These are phyloP conservation scores for Evansstolkia leycettana DNA, from an alignment of 495 filamentous ascomycete genomes.

Conservation along the genomic window DNA sequence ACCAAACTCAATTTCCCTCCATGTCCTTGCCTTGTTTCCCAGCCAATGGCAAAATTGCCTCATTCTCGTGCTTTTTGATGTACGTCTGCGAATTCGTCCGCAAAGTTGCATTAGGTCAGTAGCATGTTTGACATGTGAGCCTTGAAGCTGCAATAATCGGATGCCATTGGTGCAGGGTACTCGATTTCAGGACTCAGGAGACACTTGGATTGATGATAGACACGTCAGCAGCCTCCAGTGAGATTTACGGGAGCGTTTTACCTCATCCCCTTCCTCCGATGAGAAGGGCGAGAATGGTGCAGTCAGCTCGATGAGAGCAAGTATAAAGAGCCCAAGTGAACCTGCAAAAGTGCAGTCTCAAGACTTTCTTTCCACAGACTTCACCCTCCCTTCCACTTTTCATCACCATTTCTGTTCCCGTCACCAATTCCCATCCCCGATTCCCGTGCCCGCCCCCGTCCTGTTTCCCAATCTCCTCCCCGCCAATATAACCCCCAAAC, in stretches of 20 bases:
- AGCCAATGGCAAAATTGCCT: slow-evolving; percentile 1
- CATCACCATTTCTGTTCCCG: background rate
- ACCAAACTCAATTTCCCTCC: slow-evolving; percentile 1
- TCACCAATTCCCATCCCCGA: background rate
- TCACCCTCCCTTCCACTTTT: background rate
- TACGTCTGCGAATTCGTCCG: slow-evolving; percentile 1
- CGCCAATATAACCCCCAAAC: background rate
- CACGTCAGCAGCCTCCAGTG: slow-evolving; percentile 2
- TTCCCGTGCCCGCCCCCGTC: background rate
- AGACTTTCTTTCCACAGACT: background rate
- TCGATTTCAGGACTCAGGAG: slow-evolving; percentile 1
- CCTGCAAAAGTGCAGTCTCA: background rate
- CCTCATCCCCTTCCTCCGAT: slow-evolving; percentile 1
- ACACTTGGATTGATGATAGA: slow-evolving; percentile 1
- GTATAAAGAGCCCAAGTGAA: background rate
- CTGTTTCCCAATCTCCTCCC: background rate
- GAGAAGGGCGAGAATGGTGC: slow-evolving; percentile 1
- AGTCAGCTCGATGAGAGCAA: background rate
- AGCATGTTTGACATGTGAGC: slow-evolving; percentile 1
- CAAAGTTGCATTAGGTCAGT: slow-evolving; percentile 3
- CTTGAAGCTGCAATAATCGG: slow-evolving; percentile 2
- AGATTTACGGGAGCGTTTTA: background rate
- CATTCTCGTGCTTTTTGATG: background rate
- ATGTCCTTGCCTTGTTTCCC: slow-evolving; percentile 2
- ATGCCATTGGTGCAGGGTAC: slow-evolving; percentile 2